These are phyloP conservation scores for Arabis alpina DNA, from an alignment of 345 rosid genomes.

Conservation along the genomic window DNA sequence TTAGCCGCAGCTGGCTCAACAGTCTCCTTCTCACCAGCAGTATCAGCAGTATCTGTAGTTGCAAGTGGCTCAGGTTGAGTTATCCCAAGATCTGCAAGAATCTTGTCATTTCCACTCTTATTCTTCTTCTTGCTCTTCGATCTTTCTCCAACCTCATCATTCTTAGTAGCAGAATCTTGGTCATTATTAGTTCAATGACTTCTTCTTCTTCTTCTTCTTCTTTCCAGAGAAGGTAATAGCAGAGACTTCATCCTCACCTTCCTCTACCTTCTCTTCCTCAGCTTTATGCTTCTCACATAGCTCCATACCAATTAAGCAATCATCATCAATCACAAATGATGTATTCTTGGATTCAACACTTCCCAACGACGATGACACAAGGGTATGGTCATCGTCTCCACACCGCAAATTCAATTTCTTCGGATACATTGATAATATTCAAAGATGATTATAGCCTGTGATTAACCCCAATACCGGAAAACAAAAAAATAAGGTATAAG, in stretches of 20 bases:
- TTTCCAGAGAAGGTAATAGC: too few species aligned
- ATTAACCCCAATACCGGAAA: background rate
- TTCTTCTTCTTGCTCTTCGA: slow-evolving; percentile 83
- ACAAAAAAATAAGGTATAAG: background rate
- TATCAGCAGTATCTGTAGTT: too few species aligned
- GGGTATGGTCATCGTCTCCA: too few species aligned
- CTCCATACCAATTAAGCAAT: slow-evolving; percentile 66
- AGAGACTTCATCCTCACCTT: too few species aligned
- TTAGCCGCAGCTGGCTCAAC: too few species aligned
- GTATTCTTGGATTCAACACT: background rate
- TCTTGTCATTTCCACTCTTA: slow-evolving; percentile 87
- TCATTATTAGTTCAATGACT: too few species aligned
- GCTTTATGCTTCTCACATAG: slow-evolving; percentile 55
- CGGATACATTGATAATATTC: slow-evolving; percentile 22
- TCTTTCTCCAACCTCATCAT: slow-evolving; percentile 55
- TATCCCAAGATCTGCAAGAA: slow-evolving; percentile 90
- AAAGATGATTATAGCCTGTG: background rate
- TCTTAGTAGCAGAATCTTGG: slow-evolving; percentile 31
- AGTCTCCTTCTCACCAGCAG: too few species aligned
- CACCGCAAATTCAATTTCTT: too few species aligned
- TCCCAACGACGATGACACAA: too few species aligned
- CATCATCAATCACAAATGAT: slow-evolving; percentile 59
- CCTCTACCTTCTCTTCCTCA: slow-evolving; percentile 56
- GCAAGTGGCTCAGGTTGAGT: slow-evolving; percentile 57
- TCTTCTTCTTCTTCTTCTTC: too few species aligned